These are phyloP conservation scores for Lindgomyces ingoldianus DNA, from an alignment of 495 filamentous ascomycete species.

Conservation along the genomic window DNA sequence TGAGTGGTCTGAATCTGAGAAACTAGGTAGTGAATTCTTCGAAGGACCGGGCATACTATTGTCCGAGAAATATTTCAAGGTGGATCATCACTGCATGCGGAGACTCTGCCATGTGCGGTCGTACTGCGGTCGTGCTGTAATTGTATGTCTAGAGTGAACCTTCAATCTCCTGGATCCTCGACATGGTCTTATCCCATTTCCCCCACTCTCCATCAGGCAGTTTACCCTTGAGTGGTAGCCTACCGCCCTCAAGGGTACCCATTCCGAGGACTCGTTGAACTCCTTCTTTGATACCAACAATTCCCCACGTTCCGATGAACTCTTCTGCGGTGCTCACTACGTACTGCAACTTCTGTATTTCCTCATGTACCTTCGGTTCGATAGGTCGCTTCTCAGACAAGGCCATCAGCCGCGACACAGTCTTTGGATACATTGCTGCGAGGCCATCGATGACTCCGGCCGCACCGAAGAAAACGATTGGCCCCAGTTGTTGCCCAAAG, in stretches of 20 bases:
- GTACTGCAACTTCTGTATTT: slow-evolving; percentile 59
- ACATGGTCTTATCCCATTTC: slow-evolving; percentile 29
- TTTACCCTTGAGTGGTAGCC: slow-evolving; percentile 52
- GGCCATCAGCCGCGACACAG: slow-evolving; percentile 55
- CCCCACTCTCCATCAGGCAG: slow-evolving; percentile 35
- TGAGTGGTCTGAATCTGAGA: too few relatives aligned
- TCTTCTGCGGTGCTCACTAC: slow-evolving; percentile 57
- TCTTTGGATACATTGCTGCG: slow-evolving; percentile 65
- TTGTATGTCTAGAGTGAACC: slow-evolving; percentile 9
- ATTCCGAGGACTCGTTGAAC: slow-evolving; percentile 57
- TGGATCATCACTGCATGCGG: neutral
- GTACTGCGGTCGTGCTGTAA: neutral
- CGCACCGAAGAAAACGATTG: slow-evolving; percentile 59
- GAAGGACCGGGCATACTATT: too few relatives aligned
- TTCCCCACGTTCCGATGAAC: slow-evolving; percentile 58
- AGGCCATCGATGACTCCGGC: slow-evolving; percentile 69
- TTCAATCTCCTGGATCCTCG: slow-evolving; percentile 16
- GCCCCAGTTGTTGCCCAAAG: slow-evolving; percentile 70
- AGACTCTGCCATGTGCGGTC: neutral
- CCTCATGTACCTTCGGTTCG: slow-evolving; percentile 48
- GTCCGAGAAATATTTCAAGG: too few relatives aligned
- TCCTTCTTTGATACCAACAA: slow-evolving; percentile 67
- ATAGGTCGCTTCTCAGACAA: slow-evolving; percentile 47
- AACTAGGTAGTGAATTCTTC: too few relatives aligned
- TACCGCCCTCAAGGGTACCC: slow-evolving; percentile 57